Base-by-base conservation (phyloP, 1,284 basidiomycete species). In the Apiotrichum porosum region DNA sequence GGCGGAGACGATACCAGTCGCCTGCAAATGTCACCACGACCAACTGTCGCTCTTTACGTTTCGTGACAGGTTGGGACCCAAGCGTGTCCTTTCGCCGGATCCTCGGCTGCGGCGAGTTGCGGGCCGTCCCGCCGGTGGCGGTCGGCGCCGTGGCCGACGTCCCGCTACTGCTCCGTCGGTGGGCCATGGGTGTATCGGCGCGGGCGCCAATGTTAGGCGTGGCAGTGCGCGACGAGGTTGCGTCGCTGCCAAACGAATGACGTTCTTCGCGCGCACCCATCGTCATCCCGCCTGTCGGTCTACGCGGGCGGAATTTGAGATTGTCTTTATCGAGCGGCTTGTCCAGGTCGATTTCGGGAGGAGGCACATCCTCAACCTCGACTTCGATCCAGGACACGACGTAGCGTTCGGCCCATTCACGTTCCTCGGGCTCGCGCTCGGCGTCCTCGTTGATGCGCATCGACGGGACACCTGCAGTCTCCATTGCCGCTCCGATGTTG, bases 1-100 rank as follows among this genome's bases (percentile, higher is more conserved):
- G 73, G 13, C 83, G 80, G 9, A 94, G 77, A 6, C 90, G 81
- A 73, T 93, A 94, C 90, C 90, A 94, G n/a, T 90, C 88, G 12
- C 90, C 90, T 2, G 84, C 82, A 65, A 84, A 91, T 0, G 89
- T 94, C 53, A 94, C 73, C 4, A 86, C 88, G 43, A 93, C 76
- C 17, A 93, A 78, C 63, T 93, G 88, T 58, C 83, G 80, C 58
- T 88, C 83, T n/a, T 70, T 63, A 5, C 47, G 47, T 15, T 37
- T 59, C 26, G 26, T 28, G 12, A 6, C 35, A 34, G 39, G 15
- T 24, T 12, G 2, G 39, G 15, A 22, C 22, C 17, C 26, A 5
- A 30, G 32, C 24, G 24, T 42, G 10, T 30, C 37, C n/a, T n/a
- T n/a, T 6, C 26, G 26, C 8, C 26, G 26, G 8, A 6, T 28